Conservation (phyloP, 208 protist species). For the Willaertia magna region DNA sequence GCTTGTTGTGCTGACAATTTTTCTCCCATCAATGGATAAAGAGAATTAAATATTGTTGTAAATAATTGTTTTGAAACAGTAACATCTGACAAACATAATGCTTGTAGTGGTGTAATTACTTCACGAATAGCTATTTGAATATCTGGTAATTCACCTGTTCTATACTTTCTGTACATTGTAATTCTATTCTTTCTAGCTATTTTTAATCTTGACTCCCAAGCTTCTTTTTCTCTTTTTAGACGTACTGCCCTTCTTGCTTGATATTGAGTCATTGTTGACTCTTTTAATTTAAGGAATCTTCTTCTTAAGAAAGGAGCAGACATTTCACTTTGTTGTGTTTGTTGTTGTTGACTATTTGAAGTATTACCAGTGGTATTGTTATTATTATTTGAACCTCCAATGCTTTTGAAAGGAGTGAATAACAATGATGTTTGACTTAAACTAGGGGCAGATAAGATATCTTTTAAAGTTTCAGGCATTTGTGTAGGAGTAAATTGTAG, state of each 20-base stretch:
- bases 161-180: slow-evolving; percentile 34
- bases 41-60: slow-evolving; percentile 15
- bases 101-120: slow-evolving; percentile 58
- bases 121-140: slow-evolving; percentile 53
- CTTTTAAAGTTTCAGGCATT: neutral
- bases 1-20: neutral
- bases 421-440: neutral
- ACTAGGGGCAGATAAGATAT: neutral
- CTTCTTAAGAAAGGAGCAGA: neutral
- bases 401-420: neutral
- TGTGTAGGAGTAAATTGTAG: neutral
- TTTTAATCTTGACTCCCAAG: neutral
- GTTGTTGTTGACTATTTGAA: neutral
- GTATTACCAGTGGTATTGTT: neutral
- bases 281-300: slow-evolving; percentile 6
- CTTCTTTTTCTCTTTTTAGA: slow-evolving; percentile 13
- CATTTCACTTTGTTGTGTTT: neutral
- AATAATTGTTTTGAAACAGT: slow-evolving; percentile 34
- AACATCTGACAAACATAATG: slow-evolving; percentile 44
- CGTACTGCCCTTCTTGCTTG: slow-evolving; percentile 1
- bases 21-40: slow-evolving; percentile 10
- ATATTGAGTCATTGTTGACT: slow-evolving; percentile 15
- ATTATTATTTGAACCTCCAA: neutral
- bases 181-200: slow-evolving; percentile 13
- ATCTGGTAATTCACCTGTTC: slow-evolving; percentile 57